Base-by-base conservation (phyloP, 352 stramenopile species). In the Phytophthora ramorum region DNA sequence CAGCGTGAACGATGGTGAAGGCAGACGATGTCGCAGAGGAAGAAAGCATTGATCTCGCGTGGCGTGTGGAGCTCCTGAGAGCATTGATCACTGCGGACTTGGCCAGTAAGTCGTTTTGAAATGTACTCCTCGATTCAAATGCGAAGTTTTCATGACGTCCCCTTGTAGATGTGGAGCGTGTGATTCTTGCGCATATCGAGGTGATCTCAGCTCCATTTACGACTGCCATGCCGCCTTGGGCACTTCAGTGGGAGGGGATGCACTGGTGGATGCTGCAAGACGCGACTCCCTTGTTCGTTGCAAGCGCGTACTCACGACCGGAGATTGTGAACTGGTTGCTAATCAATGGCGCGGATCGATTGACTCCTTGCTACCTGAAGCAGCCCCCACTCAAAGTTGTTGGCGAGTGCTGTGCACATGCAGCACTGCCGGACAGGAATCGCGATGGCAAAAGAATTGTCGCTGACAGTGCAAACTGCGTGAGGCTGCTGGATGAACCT, bases 191-290 rank as follows among this genome's bases (percentile, higher is more conserved):
- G 19, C 81, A 87, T 34, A 82, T 89, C 16, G 77, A 89, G 4
- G 62, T 71, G 34, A 57, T 91, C 19, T 89, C 78, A 10, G 58
- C 69, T 17, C 69, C 82, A 4, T 91, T 93, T 53, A 85, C 77
- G 14, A 74, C 75, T 57, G 37, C 53, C 2, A 86, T 91, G 78
- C 79, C 78, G 9, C 20, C 65, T 17, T 88, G 78, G 76, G 75
- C 84, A 45, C 69, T 91, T 40, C 75, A 91, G 48, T 90, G 80
- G 76, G 84, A 92, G 61, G 86, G 76, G 1, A 58, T 87, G 49
- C 72, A 92, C 58, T 92, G 84, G 84, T 92, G 84, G 84, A 85
- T 91, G 66, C 63, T 93, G 20, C 69, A 84, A 35, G 69, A 82
- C 14, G 82, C 82, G 8, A 91, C 81, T 1, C 76, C 84, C 35